Percentiles rank a stretch among this genome's conserved stretches.
phyloP scores from a whole-genome alignment of 1,284 basidiomycete species.

The Heterobasidion occidentale region DNA sequence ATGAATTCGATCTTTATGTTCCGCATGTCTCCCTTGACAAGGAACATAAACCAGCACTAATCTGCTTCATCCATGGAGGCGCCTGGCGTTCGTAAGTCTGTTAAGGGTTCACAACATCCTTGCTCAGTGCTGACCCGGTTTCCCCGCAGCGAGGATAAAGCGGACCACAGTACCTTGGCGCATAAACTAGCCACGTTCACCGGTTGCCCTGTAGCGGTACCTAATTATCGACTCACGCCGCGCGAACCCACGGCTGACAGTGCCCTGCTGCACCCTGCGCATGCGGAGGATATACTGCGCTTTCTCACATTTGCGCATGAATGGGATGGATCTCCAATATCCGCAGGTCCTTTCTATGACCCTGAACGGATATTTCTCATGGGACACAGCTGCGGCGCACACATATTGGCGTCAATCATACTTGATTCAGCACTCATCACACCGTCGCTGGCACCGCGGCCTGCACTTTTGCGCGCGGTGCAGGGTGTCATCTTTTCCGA shows the following conservation, averaged over 20 bases:
- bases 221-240: slow-evolving; percentile 68
- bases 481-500: slow-evolving; percentile 56
- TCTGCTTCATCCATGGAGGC: slow-evolving; percentile 69
- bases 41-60: slow-evolving; percentile 13
- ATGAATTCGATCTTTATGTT: slow-evolving; percentile 22
- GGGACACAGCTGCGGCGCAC: slow-evolving; percentile 74
- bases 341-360: slow-evolving; percentile 26
- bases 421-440: slow-evolving; percentile 38
- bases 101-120: neutral
- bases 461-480: slow-evolving; percentile 36
- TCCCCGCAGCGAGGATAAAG: slow-evolving; percentile 58
- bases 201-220: slow-evolving; percentile 51
- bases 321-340: slow-evolving; percentile 29
- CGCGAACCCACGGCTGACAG: slow-evolving; percentile 13
- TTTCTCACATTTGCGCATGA: slow-evolving; percentile 49
- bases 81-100: slow-evolving; percentile 65
- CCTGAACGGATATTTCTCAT: slow-evolving; percentile 44
- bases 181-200: slow-evolving; percentile 39
- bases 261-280: slow-evolving; percentile 55
- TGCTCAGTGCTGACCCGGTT: slow-evolving; percentile 1
- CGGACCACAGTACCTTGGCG: slow-evolving; percentile 47
- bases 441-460: slow-evolving; percentile 37
- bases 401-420: slow-evolving; percentile 68
- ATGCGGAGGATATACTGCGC: slow-evolving; percentile 53
- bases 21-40: slow-evolving; percentile 5